Evolutionary conservation across 352 stramenopile genomes (phyloP), one percentile per base, ranked within the genome.

Genomic region (Peronospora destructor): DNA sequence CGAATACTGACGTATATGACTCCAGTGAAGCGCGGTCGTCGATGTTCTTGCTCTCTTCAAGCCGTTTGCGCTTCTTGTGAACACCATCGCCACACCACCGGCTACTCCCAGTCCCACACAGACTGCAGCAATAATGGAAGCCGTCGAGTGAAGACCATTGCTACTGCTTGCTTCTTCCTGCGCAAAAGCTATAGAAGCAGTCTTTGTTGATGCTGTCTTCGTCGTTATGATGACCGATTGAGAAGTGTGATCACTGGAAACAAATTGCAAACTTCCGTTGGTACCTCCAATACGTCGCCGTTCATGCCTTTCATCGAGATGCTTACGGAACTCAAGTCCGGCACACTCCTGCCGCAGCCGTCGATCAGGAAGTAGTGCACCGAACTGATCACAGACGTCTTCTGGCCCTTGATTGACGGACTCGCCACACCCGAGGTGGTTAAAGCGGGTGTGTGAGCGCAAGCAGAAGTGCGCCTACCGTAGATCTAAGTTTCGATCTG

Each of bases 351-450:
- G 11, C 69, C 76, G 6, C 62, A 60, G 12, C 66, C 73, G 45
- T 90, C 67, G 12, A 72, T 44, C 26, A 85, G 28, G 36, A 84
- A 88, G 28, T 87, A 89, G 32, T 76, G 87, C 1, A 71, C 73
- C 17, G 73, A 86, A 36, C 73, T 57, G 12, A 89, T 61, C 73
- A 89, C 72, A 4, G 41, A 66, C 10, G 73, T 80, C 8, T 56
- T 38, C 36, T 84, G 53, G 17, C 69, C 71, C 33, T 87, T 78
- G 45, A 89, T 76, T 23, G 53, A 57, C 38, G 87, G 29, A 52
- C 53, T 77, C 57, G 68, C 19, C 44, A 89, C 59, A 21, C 77
- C 77, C 3, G 66, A 56, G n/a, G n/a, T n/a, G n/a, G n/a, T n/a
- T n/a, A n/a, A n/a, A n/a, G n/a, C n/a, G n/a, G n/a, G n/a, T n/a